Evolutionary conservation across 805 yeast genomes (phyloP).

Genomic region (Cyberlindnera xishuangbannaensis): DNA sequence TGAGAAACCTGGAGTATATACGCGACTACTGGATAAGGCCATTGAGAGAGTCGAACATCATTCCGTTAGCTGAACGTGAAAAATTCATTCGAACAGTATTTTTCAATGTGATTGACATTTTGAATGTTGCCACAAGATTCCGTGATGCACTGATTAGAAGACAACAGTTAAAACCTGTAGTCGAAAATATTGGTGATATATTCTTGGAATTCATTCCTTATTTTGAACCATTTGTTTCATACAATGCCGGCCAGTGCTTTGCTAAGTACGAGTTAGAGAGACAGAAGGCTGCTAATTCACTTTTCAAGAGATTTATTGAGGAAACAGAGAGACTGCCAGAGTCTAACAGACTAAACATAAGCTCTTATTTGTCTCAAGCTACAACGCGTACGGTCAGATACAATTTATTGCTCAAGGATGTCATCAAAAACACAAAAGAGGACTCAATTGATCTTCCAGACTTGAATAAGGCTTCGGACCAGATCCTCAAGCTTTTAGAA

Average conservation of each 20-base stretch:
- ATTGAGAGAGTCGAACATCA: conserved; percentile 75
- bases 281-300: conserved; percentile 83
- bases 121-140: conserved; percentile 73
- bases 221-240: conserved; percentile 88
- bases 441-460: conserved; percentile 57
- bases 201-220: conserved; percentile 76
- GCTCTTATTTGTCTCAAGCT: conserved; percentile 91
- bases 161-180: conserved; percentile 80
- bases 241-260: conserved; percentile 92
- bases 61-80: conserved; percentile 85
- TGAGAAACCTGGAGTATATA: conserved; percentile 87
- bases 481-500: conserved; percentile 67
- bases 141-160: conserved; percentile 87
- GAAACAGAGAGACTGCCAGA: conserved; percentile 83
- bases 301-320: conserved; percentile 89
- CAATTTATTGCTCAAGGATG: conserved; percentile 76
- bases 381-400: conserved; percentile 95
- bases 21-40: conserved; percentile 95
- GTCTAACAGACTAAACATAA: conserved; percentile 82
- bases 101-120: conserved; percentile 82
- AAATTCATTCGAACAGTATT: conserved; percentile 89
- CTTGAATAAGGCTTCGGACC: conserved; percentile 66
- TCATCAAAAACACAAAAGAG: conserved; percentile 75
- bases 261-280: conserved; percentile 95
- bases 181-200: conserved; percentile 81